Percentiles rank a stretch among this genome's conserved stretches.
phyloP scores from a whole-genome alignment of 352 stramenopile species.

The Globisporangium perplexum region DNA sequence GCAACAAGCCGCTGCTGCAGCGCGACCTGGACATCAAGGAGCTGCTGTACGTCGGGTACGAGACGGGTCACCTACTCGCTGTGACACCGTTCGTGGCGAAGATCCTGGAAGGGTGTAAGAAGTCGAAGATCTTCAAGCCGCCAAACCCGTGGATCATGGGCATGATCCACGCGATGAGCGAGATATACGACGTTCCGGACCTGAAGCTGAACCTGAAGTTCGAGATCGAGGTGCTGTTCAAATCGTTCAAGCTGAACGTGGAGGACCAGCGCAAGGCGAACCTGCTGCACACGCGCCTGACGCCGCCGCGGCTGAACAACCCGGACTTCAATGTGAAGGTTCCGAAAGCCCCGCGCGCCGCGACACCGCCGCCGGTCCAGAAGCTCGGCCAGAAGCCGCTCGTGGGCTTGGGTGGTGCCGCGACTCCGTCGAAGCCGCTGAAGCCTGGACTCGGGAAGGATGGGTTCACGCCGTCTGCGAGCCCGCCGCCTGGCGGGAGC shows the following conservation, averaged over 20 bases:
- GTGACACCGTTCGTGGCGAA: constrained; percentile 98
- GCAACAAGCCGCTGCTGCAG: constrained; percentile 97
- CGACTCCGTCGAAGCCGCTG: constrained; percentile 51
- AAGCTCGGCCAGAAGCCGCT: constrained; percentile 23
- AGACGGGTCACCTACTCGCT: constrained; percentile 96
- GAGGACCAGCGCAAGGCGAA: constrained; percentile 94
- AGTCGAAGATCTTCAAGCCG: constrained; percentile 96
- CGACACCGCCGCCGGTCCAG: constrained; percentile 47
- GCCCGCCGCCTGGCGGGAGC: constrained; percentile 31
- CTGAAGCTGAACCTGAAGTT: constrained; percentile 99
- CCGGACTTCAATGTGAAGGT: constrained; percentile 99
- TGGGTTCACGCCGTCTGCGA: constrained; percentile 46
- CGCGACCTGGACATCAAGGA: constrained; percentile 98
- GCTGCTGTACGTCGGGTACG: constrained; percentile 94
- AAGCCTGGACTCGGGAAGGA: constrained; percentile 36
- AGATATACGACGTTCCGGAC: constrained; percentile 98
- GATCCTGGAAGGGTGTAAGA: constrained; percentile 97
- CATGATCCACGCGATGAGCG: constrained; percentile 96
- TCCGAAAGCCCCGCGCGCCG: constrained; percentile 42
- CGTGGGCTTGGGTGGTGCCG: constrained; percentile 4
- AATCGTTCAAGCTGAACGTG: constrained; percentile 96
- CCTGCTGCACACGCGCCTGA: constrained; percentile 86
- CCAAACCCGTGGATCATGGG: constrained; percentile 99
- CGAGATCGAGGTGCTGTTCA: constrained; percentile 98
- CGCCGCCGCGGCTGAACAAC: constrained; percentile 93